phyloP scores from a whole-genome alignment of 139 green algal genomes.

The Haematococcus lacustris region DNA sequence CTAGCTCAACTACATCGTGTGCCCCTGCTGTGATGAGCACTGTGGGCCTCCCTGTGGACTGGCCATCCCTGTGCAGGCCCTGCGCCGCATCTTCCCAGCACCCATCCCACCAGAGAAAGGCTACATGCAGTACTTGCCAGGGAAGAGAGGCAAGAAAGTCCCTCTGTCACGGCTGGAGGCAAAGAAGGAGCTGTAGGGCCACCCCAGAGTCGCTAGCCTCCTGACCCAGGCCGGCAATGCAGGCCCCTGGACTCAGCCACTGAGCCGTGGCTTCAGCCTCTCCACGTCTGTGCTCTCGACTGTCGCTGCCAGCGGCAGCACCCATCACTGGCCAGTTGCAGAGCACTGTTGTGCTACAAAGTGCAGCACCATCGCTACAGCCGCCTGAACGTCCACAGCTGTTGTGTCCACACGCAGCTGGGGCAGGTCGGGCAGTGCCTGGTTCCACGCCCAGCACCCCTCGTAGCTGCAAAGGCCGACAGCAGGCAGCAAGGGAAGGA shows the following conservation, averaged over 20 bases:
- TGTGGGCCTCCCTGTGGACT: background rate
- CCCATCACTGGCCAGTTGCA: background rate
- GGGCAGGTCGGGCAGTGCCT: background rate
- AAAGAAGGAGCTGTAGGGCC: background rate
- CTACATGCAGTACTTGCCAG: constrained; percentile 2
- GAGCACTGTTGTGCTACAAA: no score
- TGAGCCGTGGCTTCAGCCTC: background rate
- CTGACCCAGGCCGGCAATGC: background rate
- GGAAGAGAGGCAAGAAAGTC: no score
- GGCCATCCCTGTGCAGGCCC: background rate
- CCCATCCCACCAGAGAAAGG: constrained; percentile 1
- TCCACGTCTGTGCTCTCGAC: background rate
- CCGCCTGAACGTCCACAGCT: background rate
- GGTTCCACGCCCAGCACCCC: background rate
- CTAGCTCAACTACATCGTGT: background rate
- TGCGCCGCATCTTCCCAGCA: background rate
- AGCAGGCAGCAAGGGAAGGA: no score
- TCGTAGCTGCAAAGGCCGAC: background rate
- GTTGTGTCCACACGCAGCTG: background rate
- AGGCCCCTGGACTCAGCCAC: background rate
- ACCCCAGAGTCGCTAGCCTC: background rate
- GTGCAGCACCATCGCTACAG: background rate
- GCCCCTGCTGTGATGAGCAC: background rate
- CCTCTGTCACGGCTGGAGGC: no score
- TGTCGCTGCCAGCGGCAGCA: background rate